A percentile compares a stretch with the other conserved stretches of the same genome.
Conservation (phyloP, 495 filamentous ascomycete genomes). For the Trichoderma erinaceum region DNA sequence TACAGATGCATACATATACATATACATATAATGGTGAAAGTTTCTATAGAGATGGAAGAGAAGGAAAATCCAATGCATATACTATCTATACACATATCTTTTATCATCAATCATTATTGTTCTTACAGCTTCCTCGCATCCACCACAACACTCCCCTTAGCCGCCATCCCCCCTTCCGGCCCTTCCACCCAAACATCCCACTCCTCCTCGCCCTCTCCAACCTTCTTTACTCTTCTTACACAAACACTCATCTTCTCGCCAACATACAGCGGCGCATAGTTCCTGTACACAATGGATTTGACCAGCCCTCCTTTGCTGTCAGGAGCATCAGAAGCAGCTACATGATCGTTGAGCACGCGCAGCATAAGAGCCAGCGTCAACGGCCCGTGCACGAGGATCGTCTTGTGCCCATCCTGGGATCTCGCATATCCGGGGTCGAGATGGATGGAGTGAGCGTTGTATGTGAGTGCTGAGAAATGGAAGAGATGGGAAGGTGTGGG, state of each 20-base stretch:
- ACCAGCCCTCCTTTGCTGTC: constrained; percentile 28
- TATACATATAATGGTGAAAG: too few relatives aligned
- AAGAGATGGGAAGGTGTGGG: constrained; percentile 66
- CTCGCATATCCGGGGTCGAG: constrained; percentile 67
- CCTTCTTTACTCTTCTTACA: constrained; percentile 29
- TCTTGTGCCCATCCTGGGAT: constrained; percentile 63
- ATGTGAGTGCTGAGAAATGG: constrained; percentile 77
- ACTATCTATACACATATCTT: too few relatives aligned
- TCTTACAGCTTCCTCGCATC: neutral
- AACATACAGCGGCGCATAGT: constrained; percentile 75
- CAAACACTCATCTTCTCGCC: constrained; percentile 60
- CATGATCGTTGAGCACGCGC: constrained; percentile 48
- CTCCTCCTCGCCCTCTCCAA: constrained; percentile 19
- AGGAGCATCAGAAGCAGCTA: constrained; percentile 24
- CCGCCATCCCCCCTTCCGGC: constrained; percentile 51
- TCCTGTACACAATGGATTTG: constrained; percentile 63
- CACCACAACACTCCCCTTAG: constrained; percentile 42
- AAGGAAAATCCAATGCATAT: too few relatives aligned
- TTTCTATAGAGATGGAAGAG: too few relatives aligned
- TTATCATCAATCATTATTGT: too few relatives aligned
- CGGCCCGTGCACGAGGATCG: constrained; percentile 80
- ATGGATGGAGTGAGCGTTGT: constrained; percentile 83
- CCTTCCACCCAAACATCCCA: constrained; percentile 68
- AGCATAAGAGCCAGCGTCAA: constrained; percentile 72
- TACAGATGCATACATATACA: too few relatives aligned